Evolutionary conservation across 345 rosid species (phyloP).

Genomic region (Camelina laxa): DNA sequence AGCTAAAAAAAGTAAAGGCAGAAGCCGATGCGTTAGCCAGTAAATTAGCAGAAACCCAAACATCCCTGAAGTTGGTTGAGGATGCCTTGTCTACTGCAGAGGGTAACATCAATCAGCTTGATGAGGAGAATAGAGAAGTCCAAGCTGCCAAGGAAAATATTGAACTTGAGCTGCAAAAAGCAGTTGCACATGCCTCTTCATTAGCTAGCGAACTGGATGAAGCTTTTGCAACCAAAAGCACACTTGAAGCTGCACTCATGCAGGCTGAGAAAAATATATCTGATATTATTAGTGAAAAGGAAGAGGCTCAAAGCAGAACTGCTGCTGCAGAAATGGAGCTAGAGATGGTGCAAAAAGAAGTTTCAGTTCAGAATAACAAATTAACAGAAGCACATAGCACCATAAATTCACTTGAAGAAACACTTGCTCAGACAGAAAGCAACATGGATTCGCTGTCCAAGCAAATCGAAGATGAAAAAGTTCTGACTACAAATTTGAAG

Average conservation of each 20-base stretch:
- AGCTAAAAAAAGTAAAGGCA: conserved; percentile 54
- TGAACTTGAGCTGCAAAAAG: conserved; percentile 66
- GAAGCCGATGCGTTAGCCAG: conserved; percentile 51
- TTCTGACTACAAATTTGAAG: conserved; percentile 53
- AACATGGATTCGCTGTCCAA: conserved; percentile 56
- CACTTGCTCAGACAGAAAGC: conserved; percentile 60
- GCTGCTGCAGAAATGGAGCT: conserved; percentile 59
- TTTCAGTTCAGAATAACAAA: conserved; percentile 54
- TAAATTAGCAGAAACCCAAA: conserved; percentile 58
- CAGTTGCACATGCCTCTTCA: conserved; percentile 56
- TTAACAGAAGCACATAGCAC: conserved; percentile 62
- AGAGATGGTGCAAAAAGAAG: conserved; percentile 59
- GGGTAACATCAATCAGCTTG: conserved; percentile 52
- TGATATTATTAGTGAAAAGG: conserved; percentile 63
- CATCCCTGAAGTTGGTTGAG: conserved; percentile 55
- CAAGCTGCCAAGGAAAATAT: conserved; percentile 54
- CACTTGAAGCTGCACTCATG: conserved; percentile 72
- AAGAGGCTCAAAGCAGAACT: conserved; percentile 64
- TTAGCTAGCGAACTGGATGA: conserved; percentile 57
- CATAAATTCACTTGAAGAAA: conserved; percentile 66
- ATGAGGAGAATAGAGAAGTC: conserved; percentile 59
- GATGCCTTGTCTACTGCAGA: conserved; percentile 59
- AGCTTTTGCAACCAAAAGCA: conserved; percentile 53
- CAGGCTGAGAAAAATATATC: conserved; percentile 62
- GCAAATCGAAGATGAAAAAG: conserved; percentile 49